Evolutionary conservation across 345 rosid genomes (phyloP).

Genomic region (Eucalyptus curtisii): DNA sequence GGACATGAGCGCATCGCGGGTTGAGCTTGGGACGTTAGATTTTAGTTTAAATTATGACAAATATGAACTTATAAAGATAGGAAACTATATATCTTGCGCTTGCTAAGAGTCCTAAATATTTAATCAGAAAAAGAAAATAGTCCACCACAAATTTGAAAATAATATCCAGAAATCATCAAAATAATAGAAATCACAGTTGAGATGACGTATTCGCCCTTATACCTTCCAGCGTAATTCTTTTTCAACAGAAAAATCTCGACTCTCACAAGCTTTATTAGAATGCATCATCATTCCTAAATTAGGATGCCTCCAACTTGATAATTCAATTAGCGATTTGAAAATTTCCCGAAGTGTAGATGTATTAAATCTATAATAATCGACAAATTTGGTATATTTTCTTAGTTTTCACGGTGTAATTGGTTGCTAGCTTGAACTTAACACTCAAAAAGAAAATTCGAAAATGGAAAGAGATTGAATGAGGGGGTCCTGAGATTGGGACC

Average conservation of each 20-base stretch:
- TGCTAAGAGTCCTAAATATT: background rate
- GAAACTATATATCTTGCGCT: background rate
- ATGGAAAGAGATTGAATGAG: background rate
- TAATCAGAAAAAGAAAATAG: background rate
- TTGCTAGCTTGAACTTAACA: background rate
- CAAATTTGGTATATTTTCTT: background rate
- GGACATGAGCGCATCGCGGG: background rate
- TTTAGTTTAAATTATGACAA: background rate
- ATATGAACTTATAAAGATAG: background rate
- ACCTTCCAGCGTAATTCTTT: too few relatives aligned
- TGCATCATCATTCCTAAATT: background rate
- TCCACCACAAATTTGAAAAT: background rate
- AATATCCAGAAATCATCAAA: background rate
- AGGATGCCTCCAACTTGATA: background rate
- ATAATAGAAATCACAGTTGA: too few relatives aligned
- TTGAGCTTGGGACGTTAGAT: background rate
- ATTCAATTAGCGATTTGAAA: background rate
- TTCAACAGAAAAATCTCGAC: too few relatives aligned
- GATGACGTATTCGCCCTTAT: too few relatives aligned
- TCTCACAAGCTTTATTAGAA: background rate
- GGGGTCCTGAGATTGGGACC: background rate
- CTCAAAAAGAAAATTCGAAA: background rate
- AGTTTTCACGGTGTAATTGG: background rate
- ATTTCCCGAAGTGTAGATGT: background rate
- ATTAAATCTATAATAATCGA: background rate